Percentiles rank a stretch among this genome's conserved stretches.
Conservation (phyloP, 164 flowering plant species). For the Vitis labrusca region DNA sequence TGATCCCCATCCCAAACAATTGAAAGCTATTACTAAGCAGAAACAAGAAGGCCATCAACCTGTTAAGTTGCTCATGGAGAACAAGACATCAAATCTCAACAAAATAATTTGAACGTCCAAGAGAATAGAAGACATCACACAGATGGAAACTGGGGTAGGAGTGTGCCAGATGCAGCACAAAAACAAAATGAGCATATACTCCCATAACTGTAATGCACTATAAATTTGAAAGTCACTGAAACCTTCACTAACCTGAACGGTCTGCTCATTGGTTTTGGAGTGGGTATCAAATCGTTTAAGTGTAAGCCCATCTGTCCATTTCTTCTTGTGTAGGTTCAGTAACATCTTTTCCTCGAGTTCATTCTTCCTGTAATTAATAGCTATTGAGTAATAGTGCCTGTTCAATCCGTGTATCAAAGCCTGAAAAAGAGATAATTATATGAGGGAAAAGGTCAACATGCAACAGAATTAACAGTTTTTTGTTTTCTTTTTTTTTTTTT, state of each 20-base stretch:
- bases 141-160: too few relatives aligned
- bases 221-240: neutral
- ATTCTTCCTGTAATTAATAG: slow-evolving; percentile 95
- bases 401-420: slow-evolving; percentile 94
- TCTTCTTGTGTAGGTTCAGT: slow-evolving; percentile 92
- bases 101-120: neutral
- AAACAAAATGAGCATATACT: too few relatives aligned
- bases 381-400: slow-evolving; percentile 95
- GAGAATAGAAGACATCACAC: neutral
- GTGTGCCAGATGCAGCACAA: too few relatives aligned
- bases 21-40: too few relatives aligned
- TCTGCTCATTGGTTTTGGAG: slow-evolving; percentile 77
- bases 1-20: too few relatives aligned
- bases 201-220: too few relatives aligned
- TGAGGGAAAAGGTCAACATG: neutral
- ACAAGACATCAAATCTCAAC: neutral
- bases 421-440: slow-evolving; percentile 31
- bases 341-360: slow-evolving; percentile 91
- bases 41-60: neutral
- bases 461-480: neutral
- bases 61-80: neutral
- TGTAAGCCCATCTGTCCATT: slow-evolving; percentile 95
- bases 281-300: slow-evolving; percentile 66
- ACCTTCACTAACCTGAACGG: slow-evolving; percentile 64
- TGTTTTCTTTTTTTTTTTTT: too few relatives aligned